Evolutionary conservation across 768 basidiomycete species (phyloP).

Genomic region (Austroboletus eburneus): DNA sequence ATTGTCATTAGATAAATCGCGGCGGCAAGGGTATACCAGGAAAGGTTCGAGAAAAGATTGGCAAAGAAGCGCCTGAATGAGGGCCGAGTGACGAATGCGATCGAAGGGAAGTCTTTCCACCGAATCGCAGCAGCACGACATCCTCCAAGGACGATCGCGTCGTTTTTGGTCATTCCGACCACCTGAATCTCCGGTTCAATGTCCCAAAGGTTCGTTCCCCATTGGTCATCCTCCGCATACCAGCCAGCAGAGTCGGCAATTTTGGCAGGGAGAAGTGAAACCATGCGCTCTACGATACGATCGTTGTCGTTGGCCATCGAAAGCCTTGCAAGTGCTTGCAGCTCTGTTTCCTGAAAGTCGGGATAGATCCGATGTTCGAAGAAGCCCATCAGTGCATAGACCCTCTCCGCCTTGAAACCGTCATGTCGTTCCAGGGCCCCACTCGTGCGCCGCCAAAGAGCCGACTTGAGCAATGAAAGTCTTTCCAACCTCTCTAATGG

Average conservation of each 20-base stretch:
- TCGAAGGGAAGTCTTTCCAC: conserved; percentile 22
- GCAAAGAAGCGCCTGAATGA: conserved; percentile 13
- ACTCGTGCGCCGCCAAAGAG: conserved; percentile 22
- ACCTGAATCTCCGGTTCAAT: conserved; percentile 15
- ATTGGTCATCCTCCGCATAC: no score
- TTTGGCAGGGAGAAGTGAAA: no score
- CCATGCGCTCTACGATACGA: no score
- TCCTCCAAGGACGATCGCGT: conserved; percentile 20
- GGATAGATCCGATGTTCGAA: conserved; percentile 25
- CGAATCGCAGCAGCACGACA: conserved; percentile 20
- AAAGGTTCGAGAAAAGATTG: no score
- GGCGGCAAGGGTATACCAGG: no score
- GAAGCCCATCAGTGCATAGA: conserved; percentile 27
- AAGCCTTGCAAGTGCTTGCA: no score
- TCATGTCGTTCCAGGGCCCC: background rate
- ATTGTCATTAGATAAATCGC: no score
- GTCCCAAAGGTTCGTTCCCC: no score
- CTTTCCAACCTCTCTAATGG: conserved; percentile 24
- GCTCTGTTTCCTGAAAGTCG: no score
- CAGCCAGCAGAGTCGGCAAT: no score
- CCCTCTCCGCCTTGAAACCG: conserved; percentile 16
- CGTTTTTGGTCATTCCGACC: conserved; percentile 14
- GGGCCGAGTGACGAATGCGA: conserved; percentile 13
- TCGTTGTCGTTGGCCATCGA: no score
- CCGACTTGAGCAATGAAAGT: conserved; percentile 16